A percentile compares a stretch with the other conserved stretches of the same genome.
Evolutionary conservation across 2,329 filamentous ascomycete species (phyloP).

Genomic region (Colletotrichum gloeosporioides): DNA sequence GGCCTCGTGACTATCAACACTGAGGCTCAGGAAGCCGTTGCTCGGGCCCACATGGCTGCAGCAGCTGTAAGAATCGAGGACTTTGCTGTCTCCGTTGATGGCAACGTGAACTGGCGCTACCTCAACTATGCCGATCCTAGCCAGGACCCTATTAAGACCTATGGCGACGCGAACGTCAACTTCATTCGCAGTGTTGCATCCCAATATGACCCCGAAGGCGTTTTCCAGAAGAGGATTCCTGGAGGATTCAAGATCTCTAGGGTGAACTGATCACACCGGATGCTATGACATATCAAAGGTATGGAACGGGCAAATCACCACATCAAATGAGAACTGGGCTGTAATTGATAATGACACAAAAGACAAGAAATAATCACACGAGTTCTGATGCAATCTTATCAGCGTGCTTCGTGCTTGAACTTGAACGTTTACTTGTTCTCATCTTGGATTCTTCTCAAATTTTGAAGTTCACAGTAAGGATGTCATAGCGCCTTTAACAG

Average conservation of each 20-base stretch:
- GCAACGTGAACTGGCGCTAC: constrained; percentile 45
- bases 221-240: constrained; percentile 34
- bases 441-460: no score
- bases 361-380: neutral
- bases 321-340: neutral
- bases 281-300: accelerated
- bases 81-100: constrained; percentile 8
- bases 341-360: neutral
- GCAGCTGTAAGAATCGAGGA: constrained; percentile 1
- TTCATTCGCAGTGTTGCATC: constrained; percentile 28
- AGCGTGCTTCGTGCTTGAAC: no score
- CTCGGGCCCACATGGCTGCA: neutral
- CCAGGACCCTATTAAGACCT: constrained; percentile 40
- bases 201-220: constrained; percentile 35
- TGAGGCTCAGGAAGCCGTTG: neutral
- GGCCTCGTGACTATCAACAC: neutral
- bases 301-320: neutral
- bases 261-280: neutral
- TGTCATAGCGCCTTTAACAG: neutral
- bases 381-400: neutral
- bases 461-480: neutral
- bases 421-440: no score
- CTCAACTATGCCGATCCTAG: constrained; percentile 45
- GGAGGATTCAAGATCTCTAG: constrained; percentile 25
- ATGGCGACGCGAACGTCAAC: constrained; percentile 38